Base-by-base conservation (phyloP, 1,284 basidiomycete species). In the Retiboletus flavoniger region DNA sequence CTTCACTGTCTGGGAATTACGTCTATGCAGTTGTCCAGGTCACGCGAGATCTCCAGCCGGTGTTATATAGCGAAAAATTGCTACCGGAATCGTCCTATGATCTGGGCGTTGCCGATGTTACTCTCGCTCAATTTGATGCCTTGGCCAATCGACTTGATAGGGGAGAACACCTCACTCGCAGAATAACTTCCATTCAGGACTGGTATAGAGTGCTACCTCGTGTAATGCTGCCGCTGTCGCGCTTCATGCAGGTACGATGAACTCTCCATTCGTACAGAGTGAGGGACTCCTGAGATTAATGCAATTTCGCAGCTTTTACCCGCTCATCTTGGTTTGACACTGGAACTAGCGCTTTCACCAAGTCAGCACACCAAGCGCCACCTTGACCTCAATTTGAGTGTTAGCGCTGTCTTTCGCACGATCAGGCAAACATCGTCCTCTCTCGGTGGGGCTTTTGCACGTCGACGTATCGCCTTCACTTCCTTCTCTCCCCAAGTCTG, bases 401-500 rank as follows among this genome's bases (percentile, higher is more conserved):
- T 94, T 51, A 91, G 97, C 71, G 78, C 85, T 0, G 83, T 98
- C 29, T 78, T 97, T 60, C 83, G 87, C 55, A 83, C 83, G 39
- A 87, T 96, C 47, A 94, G 93, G 72, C 81, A 87, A 54, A 81
- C 78, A 14, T 81, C 83, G 31, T 79, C 73, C 57, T 75, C 77
- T 35, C 66, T 77, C 7, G 82, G 81, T 48, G 76, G 75, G 39
- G 72, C 73, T n/a, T 70, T 75, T 53, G 73, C 74, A 47, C 81
- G 84, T 58, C 79, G 93, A 50, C 86, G 87, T 63, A 83, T 97
- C 54, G 84, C 93, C 13, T 93, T 98, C 68, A 88, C 87, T 45
- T 95, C 93, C 13, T 97, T 91, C 71, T 88, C 86, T 56, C 91
- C 95, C 11, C 88, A 91, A 63, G 82, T 93, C 3, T 95, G 93